phyloP scores from a whole-genome alignment of 495 filamentous ascomycete species.

The Daldinia vernicosa region DNA sequence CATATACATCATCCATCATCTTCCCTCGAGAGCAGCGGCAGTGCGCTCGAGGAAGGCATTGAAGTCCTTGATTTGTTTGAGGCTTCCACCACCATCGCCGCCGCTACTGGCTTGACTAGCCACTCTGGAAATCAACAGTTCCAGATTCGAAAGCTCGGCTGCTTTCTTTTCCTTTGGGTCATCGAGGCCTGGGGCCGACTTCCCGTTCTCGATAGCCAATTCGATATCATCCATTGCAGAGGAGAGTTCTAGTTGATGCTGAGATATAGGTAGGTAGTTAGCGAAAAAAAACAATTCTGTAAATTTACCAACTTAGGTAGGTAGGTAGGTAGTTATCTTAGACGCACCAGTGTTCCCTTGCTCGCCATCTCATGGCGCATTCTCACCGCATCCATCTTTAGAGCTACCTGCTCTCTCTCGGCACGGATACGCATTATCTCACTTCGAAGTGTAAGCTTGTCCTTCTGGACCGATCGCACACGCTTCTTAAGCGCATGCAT shows the following conservation, averaged over 20 bases:
- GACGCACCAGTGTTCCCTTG: conserved; percentile 56
- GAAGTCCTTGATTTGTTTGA: conserved; percentile 64
- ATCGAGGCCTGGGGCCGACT: conserved; percentile 50
- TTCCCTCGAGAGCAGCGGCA: conserved; percentile 58
- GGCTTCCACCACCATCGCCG: conserved; percentile 56
- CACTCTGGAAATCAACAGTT: conserved; percentile 59
- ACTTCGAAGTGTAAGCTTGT: conserved; percentile 69
- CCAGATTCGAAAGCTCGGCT: conserved; percentile 56
- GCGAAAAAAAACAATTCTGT: background rate
- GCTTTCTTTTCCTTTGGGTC: conserved; percentile 50
- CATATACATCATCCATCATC: conserved; percentile 20
- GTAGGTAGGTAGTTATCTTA: background rate
- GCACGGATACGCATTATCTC: conserved; percentile 69
- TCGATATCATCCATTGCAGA: conserved; percentile 65
- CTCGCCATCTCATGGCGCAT: conserved; percentile 64
- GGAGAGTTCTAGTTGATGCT: conserved; percentile 60
- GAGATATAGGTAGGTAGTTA: conserved; percentile 24
- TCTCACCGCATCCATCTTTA: conserved; percentile 75
- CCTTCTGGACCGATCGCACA: conserved; percentile 68
- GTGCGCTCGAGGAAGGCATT: conserved; percentile 65
- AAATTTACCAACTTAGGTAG: background rate
- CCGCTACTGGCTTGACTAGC: conserved; percentile 55
- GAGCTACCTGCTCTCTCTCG: conserved; percentile 71
- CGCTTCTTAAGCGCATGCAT: conserved; percentile 69
- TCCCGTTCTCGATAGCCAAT: conserved; percentile 58